Evolutionary conservation across 1,284 basidiomycete genomes (phyloP).

Genomic region (Marasmius oreades): DNA sequence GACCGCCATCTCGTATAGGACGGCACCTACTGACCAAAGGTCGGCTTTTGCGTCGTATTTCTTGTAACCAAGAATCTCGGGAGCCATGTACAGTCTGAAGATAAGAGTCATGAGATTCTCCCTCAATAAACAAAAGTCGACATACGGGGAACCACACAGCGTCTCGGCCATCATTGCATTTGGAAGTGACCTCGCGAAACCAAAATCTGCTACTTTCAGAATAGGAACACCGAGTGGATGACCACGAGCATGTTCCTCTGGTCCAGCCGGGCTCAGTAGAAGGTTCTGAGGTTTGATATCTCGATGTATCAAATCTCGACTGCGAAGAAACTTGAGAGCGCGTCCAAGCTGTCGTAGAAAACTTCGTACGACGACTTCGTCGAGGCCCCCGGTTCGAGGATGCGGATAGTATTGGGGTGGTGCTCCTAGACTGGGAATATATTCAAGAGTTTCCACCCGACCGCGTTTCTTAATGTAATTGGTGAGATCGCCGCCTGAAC

Average conservation of each 20-base stretch:
- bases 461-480: conserved; percentile 96
- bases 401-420: conserved; percentile 86
- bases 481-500: conserved; percentile 92
- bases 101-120: not conserved
- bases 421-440: conserved; percentile 62
- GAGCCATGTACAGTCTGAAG: conserved; percentile 93
- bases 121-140: conserved; percentile 16
- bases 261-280: conserved; percentile 80
- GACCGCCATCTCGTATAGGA: conserved; percentile 93
- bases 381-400: conserved; percentile 85
- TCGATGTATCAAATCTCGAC: conserved; percentile 89
- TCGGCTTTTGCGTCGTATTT: conserved; percentile 99
- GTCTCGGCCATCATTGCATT: conserved; percentile 96
- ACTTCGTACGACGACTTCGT: conserved; percentile 88
- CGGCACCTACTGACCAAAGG: conserved; percentile 97
- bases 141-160: conserved; percentile 93
- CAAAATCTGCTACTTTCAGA: conserved; percentile 97
- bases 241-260: conserved; percentile 76
- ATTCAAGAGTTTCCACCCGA: conserved; percentile 81
- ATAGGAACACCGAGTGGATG: conserved; percentile 91
- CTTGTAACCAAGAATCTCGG: conserved; percentile 95
- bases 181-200: conserved; percentile 91
- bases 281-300: conserved; percentile 99
- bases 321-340: conserved; percentile 89
- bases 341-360: conserved; percentile 93